These are phyloP conservation scores for Calonectria hongkongensis DNA, from an alignment of 2,329 filamentous ascomycete species.

Conservation along the genomic window DNA sequence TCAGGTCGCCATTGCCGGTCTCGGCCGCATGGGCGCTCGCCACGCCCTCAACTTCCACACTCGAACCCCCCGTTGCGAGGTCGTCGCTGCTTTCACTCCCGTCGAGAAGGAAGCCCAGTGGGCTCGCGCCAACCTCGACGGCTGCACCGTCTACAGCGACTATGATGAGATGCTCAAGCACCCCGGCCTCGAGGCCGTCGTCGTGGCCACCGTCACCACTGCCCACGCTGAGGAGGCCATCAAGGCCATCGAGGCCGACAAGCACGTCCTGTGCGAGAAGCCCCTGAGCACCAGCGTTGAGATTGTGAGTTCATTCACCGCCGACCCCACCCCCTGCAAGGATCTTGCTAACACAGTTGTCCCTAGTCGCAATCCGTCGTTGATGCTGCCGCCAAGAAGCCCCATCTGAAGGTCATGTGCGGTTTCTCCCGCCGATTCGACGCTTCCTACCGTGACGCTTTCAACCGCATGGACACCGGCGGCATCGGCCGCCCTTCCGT, in stretches of 20 bases:
- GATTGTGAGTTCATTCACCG: slow-evolving; percentile 64
- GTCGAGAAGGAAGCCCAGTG: slow-evolving; percentile 52
- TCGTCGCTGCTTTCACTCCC: slow-evolving; percentile 54
- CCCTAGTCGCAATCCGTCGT: slow-evolving; percentile 75
- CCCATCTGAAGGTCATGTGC: slow-evolving; percentile 78
- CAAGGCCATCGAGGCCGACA: slow-evolving; percentile 53
- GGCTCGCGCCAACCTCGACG: slow-evolving; percentile 50
- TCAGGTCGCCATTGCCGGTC: slow-evolving; percentile 51
- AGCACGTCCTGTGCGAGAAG: slow-evolving; percentile 55
- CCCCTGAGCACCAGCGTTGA: slow-evolving; percentile 63
- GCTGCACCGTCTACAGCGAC: slow-evolving; percentile 50
- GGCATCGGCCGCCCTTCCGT: slow-evolving; percentile 76
- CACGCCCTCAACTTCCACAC: slow-evolving; percentile 55
- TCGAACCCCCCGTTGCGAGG: slow-evolving; percentile 51
- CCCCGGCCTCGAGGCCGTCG: slow-evolving; percentile 53
- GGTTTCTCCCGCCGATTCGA: slow-evolving; percentile 72
- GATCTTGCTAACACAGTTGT: slow-evolving; percentile 24
- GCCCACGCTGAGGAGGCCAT: slow-evolving; percentile 54
- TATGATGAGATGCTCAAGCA: slow-evolving; percentile 55
- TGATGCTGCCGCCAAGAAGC: slow-evolving; percentile 72
- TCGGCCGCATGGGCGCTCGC: slow-evolving; percentile 54
- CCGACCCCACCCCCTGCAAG: neutral
- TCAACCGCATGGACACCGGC: slow-evolving; percentile 69
- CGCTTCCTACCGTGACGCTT: slow-evolving; percentile 78
- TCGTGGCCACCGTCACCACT: slow-evolving; percentile 53